Percentiles rank a stretch among this genome's conserved stretches.
phyloP scores from a whole-genome alignment of 495 filamentous ascomycete species.

The Talaromyces ruber region DNA sequence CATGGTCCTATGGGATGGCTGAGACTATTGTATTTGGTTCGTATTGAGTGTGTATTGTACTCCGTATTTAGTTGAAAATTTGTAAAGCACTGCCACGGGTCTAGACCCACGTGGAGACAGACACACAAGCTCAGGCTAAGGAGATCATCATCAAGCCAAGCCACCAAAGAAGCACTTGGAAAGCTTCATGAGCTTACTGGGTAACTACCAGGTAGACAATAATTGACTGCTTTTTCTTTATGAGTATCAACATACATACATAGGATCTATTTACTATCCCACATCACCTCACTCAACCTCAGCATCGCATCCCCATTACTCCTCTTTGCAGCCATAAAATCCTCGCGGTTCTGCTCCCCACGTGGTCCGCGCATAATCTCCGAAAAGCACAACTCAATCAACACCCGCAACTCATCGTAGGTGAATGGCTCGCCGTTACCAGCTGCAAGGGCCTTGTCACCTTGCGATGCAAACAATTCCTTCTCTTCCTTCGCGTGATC shows the following conservation, averaged over 20 bases:
- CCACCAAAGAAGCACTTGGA: no score
- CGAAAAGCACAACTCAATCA: conserved; percentile 81
- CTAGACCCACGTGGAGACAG: not conserved
- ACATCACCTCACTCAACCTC: conserved; percentile 72
- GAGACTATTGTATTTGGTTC: not conserved
- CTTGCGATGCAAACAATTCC: conserved; percentile 27
- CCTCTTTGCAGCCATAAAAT: conserved; percentile 62
- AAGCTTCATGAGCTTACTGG: no score
- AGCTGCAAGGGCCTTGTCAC: conserved; percentile 25
- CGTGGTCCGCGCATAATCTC: conserved; percentile 52
- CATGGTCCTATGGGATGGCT: not conserved
- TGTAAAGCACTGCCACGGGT: not conserved
- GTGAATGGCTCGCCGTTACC: conserved; percentile 48
- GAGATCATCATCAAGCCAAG: not conserved
- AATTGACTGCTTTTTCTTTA: no score
- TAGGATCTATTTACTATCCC: conserved; percentile 40
- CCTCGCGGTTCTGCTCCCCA: conserved; percentile 61
- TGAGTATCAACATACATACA: not conserved
- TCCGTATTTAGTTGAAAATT: not conserved
- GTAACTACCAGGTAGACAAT: not conserved
- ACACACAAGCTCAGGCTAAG: not conserved
- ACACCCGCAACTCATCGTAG: conserved; percentile 74
- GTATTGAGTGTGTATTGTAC: no score
- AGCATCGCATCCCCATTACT: conserved; percentile 67
- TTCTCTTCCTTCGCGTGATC: conserved; percentile 53